Percentiles rank a stretch among this genome's conserved stretches.
Conservation (phyloP, 441 rosid genomes). For the Erodium moschatum region DNA sequence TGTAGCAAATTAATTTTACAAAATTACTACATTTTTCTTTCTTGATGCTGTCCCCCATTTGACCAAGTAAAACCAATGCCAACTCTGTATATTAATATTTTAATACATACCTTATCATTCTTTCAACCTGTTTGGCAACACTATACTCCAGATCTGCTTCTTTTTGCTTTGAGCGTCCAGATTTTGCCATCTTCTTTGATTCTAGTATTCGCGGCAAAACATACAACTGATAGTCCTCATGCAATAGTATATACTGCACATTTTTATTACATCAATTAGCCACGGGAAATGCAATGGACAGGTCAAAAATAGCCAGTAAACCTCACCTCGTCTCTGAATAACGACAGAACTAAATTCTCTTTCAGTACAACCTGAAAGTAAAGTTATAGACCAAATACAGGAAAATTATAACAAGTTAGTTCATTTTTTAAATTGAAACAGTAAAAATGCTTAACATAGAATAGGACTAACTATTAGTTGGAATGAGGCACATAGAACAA, state of each 20-base stretch:
- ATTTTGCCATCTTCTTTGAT: constrained; percentile 97
- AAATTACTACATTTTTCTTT: constrained; percentile 10
- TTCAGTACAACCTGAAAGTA: constrained; percentile 77
- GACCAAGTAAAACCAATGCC: background rate
- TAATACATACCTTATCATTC: constrained; percentile 73
- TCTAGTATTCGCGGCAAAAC: constrained; percentile 92
- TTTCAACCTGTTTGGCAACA: constrained; percentile 99
- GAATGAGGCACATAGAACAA: background rate
- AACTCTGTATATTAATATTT: background rate
- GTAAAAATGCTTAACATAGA: background rate
- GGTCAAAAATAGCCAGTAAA: constrained; percentile 14
- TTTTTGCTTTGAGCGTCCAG: constrained; percentile 91
- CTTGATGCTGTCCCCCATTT: background rate
- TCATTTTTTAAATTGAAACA: background rate
- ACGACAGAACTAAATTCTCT: constrained; percentile 76
- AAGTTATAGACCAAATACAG: constrained; percentile 15
- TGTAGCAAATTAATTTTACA: background rate
- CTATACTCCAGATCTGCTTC: constrained; percentile 98
- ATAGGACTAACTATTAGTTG: background rate
- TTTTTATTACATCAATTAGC: constrained; percentile 28
- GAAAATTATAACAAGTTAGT: constrained; percentile 6
- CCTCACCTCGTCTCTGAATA: constrained; percentile 95
- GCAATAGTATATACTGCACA: constrained; percentile 72
- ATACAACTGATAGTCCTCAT: constrained; percentile 90
- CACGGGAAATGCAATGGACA: constrained; percentile 20